Conservation (phyloP, 331 rosid genomes). For the Erythrophleum ivorense region DNA sequence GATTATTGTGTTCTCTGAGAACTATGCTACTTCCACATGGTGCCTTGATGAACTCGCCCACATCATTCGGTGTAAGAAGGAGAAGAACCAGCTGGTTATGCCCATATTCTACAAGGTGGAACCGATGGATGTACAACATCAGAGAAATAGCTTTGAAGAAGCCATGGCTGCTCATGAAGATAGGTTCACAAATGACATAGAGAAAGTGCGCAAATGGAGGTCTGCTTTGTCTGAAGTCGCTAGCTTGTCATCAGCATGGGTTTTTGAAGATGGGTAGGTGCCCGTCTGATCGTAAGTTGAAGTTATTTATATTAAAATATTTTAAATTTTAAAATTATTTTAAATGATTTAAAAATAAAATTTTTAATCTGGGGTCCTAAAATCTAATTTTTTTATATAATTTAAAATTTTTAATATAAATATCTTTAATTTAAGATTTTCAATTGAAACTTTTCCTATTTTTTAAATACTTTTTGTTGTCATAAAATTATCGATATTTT, state of each 20-base stretch:
- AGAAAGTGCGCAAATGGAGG: constrained; percentile 27
- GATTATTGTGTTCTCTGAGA: constrained; percentile 4
- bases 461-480: background rate
- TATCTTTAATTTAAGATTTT: too few relatives aligned
- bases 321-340: too few relatives aligned
- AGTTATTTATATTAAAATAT: too few relatives aligned
- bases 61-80: constrained; percentile 20
- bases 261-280: background rate
- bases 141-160: background rate
- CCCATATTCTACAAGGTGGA: constrained; percentile 36
- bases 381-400: too few relatives aligned
- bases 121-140: constrained; percentile 5
- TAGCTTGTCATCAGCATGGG: background rate
- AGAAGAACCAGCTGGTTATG: background rate
- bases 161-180: constrained; percentile 27
- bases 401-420: too few relatives aligned
- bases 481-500: too few relatives aligned
- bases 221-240: background rate
- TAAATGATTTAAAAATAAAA: too few relatives aligned
- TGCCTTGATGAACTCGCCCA: constrained; percentile 36
- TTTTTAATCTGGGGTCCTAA: too few relatives aligned
- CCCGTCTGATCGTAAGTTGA: too few relatives aligned
- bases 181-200: background rate
- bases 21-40: constrained; percentile 40
- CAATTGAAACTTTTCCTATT: too few relatives aligned